Conservation (phyloP, 176 grass and related monocot genomes). For the Oryza officinalis region DNA sequence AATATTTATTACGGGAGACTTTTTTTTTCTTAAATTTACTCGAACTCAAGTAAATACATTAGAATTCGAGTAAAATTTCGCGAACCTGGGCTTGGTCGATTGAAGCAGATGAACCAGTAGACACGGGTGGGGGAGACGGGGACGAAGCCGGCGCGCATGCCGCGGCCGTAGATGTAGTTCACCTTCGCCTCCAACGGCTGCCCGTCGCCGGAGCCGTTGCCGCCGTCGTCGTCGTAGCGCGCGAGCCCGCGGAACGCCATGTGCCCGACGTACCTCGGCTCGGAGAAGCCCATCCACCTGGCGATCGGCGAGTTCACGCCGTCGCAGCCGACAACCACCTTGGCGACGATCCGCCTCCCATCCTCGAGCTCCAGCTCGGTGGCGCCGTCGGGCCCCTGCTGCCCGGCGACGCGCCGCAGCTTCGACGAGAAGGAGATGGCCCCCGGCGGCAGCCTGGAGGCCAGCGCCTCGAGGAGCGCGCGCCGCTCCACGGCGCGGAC, state of each 20-base stretch:
- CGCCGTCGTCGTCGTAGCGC: slow-evolving; percentile 60
- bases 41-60: background rate
- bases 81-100: slow-evolving; percentile 64
- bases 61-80: background rate
- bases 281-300: slow-evolving; percentile 91
- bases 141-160: slow-evolving; percentile 83
- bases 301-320: slow-evolving; percentile 81
- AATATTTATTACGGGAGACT: too few species aligned
- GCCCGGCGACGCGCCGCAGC: slow-evolving; percentile 57
- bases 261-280: slow-evolving; percentile 80
- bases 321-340: slow-evolving; percentile 84
- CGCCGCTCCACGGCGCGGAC: slow-evolving; percentile 76
- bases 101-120: slow-evolving; percentile 98
- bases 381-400: slow-evolving; percentile 54
- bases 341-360: slow-evolving; percentile 54
- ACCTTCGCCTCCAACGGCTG: slow-evolving; percentile 74
- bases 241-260: slow-evolving; percentile 83
- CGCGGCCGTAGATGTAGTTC: slow-evolving; percentile 90
- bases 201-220: slow-evolving; percentile 23
- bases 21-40: too few species aligned
- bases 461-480: slow-evolving; percentile 73
- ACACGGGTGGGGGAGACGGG: slow-evolving; percentile 80
- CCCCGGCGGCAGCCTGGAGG: slow-evolving; percentile 56
- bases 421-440: slow-evolving; percentile 78
- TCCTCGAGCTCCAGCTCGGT: slow-evolving; percentile 82